These are phyloP conservation scores for Suillus paluster DNA, from an alignment of 768 basidiomycete species.

Conservation along the genomic window DNA sequence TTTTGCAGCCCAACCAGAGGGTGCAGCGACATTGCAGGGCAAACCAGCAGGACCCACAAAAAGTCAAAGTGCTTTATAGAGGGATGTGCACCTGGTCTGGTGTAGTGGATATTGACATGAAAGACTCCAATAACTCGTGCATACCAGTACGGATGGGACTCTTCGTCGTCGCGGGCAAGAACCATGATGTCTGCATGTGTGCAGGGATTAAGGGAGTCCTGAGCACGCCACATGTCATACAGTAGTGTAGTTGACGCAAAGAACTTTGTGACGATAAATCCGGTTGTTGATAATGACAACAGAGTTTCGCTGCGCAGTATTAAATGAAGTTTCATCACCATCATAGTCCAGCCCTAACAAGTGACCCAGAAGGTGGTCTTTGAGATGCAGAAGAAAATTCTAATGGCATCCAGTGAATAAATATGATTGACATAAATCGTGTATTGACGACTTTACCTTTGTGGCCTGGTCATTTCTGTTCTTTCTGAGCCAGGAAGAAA, in stretches of 20 bases:
- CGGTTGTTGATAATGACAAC: slow-evolving; percentile 28
- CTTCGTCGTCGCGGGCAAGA: too few relatives aligned
- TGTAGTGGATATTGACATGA: too few relatives aligned
- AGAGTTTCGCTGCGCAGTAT: too few relatives aligned
- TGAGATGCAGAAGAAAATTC: slow-evolving; percentile 24
- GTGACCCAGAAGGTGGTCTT: too few relatives aligned
- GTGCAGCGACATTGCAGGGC: slow-evolving; percentile 28
- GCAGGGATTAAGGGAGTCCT: slow-evolving; percentile 32
- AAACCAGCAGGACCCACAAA: slow-evolving; percentile 47
- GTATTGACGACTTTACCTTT: slow-evolving; percentile 11
- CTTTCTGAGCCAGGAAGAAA: too few relatives aligned
- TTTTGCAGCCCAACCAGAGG: slow-evolving; percentile 34
- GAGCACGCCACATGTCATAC: slow-evolving; percentile 28
- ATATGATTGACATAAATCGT: not conserved
- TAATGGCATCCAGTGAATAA: slow-evolving; percentile 7
- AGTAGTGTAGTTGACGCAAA: slow-evolving; percentile 25
- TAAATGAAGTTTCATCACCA: too few relatives aligned
- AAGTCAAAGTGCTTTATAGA: slow-evolving; percentile 31
- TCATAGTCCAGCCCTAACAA: too few relatives aligned
- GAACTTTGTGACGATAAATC: slow-evolving; percentile 28
- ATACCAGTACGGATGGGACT: too few relatives aligned
- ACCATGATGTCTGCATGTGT: too few relatives aligned
- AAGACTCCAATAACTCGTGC: too few relatives aligned
- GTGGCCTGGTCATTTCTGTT: too few relatives aligned
- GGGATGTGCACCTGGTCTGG: too few relatives aligned